A percentile compares a stretch with the other conserved stretches of the same genome.
Evolutionary conservation across 2,329 filamentous ascomycete species (phyloP).

Genomic region (Ophiostoma sp.): DNA sequence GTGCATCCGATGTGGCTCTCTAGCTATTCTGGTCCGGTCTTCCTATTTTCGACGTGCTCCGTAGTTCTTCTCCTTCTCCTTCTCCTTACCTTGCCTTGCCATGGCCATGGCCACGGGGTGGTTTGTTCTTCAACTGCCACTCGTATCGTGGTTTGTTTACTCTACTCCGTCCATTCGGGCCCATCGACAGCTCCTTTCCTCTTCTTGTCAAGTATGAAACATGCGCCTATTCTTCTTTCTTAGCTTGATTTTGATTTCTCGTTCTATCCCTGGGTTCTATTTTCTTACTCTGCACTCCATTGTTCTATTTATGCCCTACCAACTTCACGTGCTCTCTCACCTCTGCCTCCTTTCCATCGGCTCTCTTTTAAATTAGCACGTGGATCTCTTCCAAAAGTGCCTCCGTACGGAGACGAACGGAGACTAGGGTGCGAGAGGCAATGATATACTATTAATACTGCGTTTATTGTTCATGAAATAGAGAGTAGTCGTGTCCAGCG

Average conservation of each 20-base stretch:
- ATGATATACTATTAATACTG: too few relatives aligned
- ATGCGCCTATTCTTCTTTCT: not conserved
- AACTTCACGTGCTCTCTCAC: not conserved
- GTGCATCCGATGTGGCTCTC: not conserved
- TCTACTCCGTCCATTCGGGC: not conserved
- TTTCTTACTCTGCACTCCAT: not conserved
- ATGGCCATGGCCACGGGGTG: not conserved
- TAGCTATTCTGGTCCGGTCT: not conserved
- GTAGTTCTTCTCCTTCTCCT: not conserved
- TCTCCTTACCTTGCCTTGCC: constrained; percentile 3
- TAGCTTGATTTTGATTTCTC: not conserved
- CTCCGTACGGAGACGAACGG: too few relatives aligned
- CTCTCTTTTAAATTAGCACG: constrained; percentile 5
- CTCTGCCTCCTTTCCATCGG: not conserved
- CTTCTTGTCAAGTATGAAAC: not conserved
- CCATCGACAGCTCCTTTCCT: not conserved
- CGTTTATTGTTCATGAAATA: too few relatives aligned
- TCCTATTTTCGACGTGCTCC: not conserved
- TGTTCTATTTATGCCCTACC: not conserved
- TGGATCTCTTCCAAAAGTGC: not conserved
- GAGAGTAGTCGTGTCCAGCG: too few relatives aligned
- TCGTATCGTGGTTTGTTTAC: not conserved
- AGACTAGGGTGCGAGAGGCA: too few relatives aligned
- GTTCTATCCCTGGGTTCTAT: not conserved
- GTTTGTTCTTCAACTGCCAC: constrained; percentile 7